Base-by-base conservation (phyloP, 805 yeast species). In the Candida argentea region DNA sequence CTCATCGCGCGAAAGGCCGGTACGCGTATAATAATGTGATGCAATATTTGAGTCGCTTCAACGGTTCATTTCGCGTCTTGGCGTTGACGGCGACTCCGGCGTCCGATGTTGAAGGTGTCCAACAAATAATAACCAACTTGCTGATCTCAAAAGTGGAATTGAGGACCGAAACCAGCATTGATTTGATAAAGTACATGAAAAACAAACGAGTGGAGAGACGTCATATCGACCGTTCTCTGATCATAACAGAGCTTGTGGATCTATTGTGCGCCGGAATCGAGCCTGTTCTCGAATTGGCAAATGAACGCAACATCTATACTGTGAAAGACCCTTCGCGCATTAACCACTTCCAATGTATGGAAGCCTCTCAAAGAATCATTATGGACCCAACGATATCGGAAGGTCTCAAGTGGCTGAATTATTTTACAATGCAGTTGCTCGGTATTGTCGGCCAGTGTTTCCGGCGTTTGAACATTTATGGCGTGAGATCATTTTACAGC, bases 41-140 rank as follows among this genome's bases (percentile, higher is more conserved):
- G 3, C 61, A 71, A 36, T 76, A 72, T 40, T 26, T 62, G 27
- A 65, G 67, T 16, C 53, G 83, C 28, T 75, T 73, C 45, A 76
- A 73, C 35, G 22, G 21, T 2, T 71, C 83, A 2, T 79, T 75
- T 39, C 61, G 98, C 25, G 61, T 87, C 0, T 51, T 91, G 28
- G 97, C 95, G 0, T 59, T 91, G 36, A 86, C 97, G 0, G 99
- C 99, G 1, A 91, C 99, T 0, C 99, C 99, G 0, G 91, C 95
- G 0, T 65, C 94, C 1, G 79, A 79, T 34, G 68, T 84, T 2
- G 94, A 82, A 33, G 83, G 89, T 2, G 93, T 93, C 0, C 96
- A 93, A 50, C 78, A 73, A 26, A 79, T 91, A 16, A 75, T 91
- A 1, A 67, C 71, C 31, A 84, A 83, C 41, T 55, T 91, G 34